Evolutionary conservation across 257 asterid species (phyloP).

Genomic region (Nicotiana knightiana): DNA sequence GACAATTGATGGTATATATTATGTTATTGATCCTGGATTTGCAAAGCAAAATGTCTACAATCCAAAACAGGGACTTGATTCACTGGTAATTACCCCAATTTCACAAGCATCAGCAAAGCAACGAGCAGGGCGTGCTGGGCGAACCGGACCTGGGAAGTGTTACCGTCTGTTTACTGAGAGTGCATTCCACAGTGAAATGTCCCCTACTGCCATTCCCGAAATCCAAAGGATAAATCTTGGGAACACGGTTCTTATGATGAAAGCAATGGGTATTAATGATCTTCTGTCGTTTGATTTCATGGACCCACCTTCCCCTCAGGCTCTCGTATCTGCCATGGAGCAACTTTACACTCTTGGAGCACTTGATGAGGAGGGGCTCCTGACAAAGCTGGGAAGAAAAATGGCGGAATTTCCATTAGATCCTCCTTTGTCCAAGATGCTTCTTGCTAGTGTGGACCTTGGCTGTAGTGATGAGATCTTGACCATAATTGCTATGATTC

Average conservation of each 20-base stretch:
- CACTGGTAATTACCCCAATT: too few relatives aligned
- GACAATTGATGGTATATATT: too few relatives aligned
- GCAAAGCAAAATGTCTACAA: too few relatives aligned
- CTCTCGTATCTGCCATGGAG: slow-evolving; percentile 87
- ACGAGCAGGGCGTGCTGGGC: too few relatives aligned
- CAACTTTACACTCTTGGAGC: slow-evolving; percentile 91
- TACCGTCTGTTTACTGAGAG: too few relatives aligned
- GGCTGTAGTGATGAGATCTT: slow-evolving; percentile 92
- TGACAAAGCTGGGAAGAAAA: slow-evolving; percentile 84
- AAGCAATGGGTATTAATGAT: slow-evolving; percentile 96
- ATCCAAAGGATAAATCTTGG: slow-evolving; percentile 95
- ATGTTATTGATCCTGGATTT: too few relatives aligned
- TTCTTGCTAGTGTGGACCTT: slow-evolving; percentile 88
- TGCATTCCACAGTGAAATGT: too few relatives aligned
- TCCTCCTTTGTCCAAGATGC: slow-evolving; percentile 88
- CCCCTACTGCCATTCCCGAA: slow-evolving; percentile 43
- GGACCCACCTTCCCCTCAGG: slow-evolving; percentile 96
- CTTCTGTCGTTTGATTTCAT: slow-evolving; percentile 80
- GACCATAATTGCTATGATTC: slow-evolving; percentile 92
- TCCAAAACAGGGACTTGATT: too few relatives aligned
- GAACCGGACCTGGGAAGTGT: too few relatives aligned
- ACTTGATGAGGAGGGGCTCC: slow-evolving; percentile 86
- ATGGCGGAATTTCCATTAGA: slow-evolving; percentile 96
- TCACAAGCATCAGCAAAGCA: too few relatives aligned
- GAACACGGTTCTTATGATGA: slow-evolving; percentile 69